A percentile compares a stretch with the other conserved stretches of the same genome.
Evolutionary conservation across 2,329 filamentous ascomycete species (phyloP).

Genomic region (Claviceps cyperi): DNA sequence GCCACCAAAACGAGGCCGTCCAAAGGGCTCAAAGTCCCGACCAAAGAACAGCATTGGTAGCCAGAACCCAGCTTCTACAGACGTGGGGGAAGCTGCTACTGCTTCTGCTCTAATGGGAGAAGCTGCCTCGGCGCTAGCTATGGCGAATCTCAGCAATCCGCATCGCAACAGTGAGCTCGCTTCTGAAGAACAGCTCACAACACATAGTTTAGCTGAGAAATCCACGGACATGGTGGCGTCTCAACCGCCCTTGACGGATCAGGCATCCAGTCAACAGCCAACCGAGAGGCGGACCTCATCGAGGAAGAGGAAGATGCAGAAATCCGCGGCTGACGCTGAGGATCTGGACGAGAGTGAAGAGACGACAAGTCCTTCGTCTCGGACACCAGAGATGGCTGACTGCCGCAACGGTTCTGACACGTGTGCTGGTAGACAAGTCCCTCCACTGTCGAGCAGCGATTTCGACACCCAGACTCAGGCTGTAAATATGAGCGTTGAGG

Average conservation of each 20-base stretch:
- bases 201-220: background rate
- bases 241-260: background rate
- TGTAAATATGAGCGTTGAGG: background rate
- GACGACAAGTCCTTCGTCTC: background rate
- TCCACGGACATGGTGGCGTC: background rate
- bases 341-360: background rate
- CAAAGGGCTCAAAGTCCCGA: slow-evolving; percentile 33
- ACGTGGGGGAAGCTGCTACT: background rate
- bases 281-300: background rate
- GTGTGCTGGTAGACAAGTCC: background rate
- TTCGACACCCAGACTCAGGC: background rate
- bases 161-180: background rate
- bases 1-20: slow-evolving; percentile 22
- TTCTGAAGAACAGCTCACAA: background rate
- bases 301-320: slow-evolving; percentile 3
- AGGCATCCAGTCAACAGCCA: background rate
- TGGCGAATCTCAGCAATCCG: background rate
- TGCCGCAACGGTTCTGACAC: background rate
- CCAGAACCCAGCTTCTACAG: background rate
- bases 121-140: background rate
- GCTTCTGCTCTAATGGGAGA: background rate
- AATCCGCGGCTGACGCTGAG: background rate
- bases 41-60: slow-evolving; percentile 13
- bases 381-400: background rate
- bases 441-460: background rate